Conservation (phyloP, 2,329 filamentous ascomycete genomes). For the Talaromyces piceae region DNA sequence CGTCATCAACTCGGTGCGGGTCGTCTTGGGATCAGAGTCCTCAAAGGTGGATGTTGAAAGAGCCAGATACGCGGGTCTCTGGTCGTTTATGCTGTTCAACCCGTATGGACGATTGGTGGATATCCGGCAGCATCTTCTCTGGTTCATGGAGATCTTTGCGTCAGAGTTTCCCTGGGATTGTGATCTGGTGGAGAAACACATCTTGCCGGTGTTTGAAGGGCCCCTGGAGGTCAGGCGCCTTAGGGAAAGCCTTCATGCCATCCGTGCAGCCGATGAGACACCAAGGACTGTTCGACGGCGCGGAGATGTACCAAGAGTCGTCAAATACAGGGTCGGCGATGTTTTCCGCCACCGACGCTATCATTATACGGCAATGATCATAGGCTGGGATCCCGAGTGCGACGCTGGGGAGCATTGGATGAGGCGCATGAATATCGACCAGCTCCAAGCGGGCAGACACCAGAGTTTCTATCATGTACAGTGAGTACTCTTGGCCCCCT, state of each 20-base stretch:
- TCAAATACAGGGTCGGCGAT: slow-evolving; percentile 68
- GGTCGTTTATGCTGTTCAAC: slow-evolving; percentile 57
- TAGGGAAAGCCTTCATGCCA: slow-evolving; percentile 46
- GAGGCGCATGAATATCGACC: slow-evolving; percentile 56
- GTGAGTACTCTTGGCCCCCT: slow-evolving; percentile 49
- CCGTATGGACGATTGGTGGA: slow-evolving; percentile 37
- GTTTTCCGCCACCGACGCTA: slow-evolving; percentile 79
- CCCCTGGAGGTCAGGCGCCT: slow-evolving; percentile 49
- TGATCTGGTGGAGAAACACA: slow-evolving; percentile 60
- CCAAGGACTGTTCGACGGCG: slow-evolving; percentile 42
- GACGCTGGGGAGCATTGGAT: slow-evolving; percentile 56
- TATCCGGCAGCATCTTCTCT: slow-evolving; percentile 56
- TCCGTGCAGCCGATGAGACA: slow-evolving; percentile 50
- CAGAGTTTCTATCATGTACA: slow-evolving; percentile 81
- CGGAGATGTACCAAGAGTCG: slow-evolving; percentile 30
- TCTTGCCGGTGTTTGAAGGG: slow-evolving; percentile 53
- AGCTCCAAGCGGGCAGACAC: slow-evolving; percentile 49
- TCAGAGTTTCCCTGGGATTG: slow-evolving; percentile 64
- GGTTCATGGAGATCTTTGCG: slow-evolving; percentile 58
- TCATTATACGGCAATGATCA: slow-evolving; percentile 70
- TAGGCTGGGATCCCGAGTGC: slow-evolving; percentile 70
- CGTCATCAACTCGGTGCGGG: slow-evolving; percentile 64
- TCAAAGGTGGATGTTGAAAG: slow-evolving; percentile 48
- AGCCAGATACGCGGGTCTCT: slow-evolving; percentile 65
- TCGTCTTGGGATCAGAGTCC: slow-evolving; percentile 26